phyloP scores from a whole-genome alignment of 1,139 yeast species.

The Pichia sp. region DNA sequence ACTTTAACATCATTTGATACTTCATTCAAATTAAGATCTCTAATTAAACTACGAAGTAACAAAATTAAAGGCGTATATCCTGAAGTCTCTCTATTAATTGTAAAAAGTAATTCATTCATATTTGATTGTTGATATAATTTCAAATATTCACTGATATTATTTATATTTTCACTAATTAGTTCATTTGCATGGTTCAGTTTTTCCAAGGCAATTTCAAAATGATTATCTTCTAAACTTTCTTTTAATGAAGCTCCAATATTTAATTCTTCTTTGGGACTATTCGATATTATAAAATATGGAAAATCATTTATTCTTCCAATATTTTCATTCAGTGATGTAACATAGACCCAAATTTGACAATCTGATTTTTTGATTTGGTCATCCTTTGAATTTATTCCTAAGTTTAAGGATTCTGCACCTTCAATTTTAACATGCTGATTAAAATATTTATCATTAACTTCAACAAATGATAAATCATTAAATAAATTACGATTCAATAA shows the following conservation, averaged over 20 bases:
- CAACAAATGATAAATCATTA: conserved; percentile 27
- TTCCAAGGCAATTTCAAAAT: conserved; percentile 22
- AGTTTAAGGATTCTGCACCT: conserved; percentile 12
- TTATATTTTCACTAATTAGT: conserved; percentile 20
- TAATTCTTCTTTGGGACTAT: conserved; percentile 9
- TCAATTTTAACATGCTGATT: conserved; percentile 8
- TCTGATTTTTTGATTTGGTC: conserved; percentile 9
- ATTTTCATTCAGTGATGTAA: conserved; percentile 20
- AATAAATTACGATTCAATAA: conserved; percentile 21
- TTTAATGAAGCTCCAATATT: conserved; percentile 13
- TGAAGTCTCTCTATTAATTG: conserved; percentile 25
- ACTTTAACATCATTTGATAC: conserved; percentile 4
- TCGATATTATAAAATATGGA: conserved; percentile 20
- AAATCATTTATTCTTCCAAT: conserved; percentile 19
- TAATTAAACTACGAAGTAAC: conserved; percentile 21
- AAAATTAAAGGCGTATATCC: conserved; percentile 25
- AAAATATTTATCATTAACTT: conserved; percentile 19
- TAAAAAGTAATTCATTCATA: conserved; percentile 22
- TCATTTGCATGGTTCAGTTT: conserved; percentile 25
- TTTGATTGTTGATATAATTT: conserved; percentile 24
- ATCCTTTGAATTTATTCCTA: conserved; percentile 8
- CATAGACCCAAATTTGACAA: conserved; percentile 27
- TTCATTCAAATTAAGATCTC: conserved; percentile 17
- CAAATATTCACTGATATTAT: conserved; percentile 24
- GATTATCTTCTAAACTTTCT: conserved; percentile 6